Percentiles rank a stretch among this genome's conserved stretches.
phyloP scores from a whole-genome alignment of 495 filamentous ascomycete genomes.

The Neurospora sp. region DNA sequence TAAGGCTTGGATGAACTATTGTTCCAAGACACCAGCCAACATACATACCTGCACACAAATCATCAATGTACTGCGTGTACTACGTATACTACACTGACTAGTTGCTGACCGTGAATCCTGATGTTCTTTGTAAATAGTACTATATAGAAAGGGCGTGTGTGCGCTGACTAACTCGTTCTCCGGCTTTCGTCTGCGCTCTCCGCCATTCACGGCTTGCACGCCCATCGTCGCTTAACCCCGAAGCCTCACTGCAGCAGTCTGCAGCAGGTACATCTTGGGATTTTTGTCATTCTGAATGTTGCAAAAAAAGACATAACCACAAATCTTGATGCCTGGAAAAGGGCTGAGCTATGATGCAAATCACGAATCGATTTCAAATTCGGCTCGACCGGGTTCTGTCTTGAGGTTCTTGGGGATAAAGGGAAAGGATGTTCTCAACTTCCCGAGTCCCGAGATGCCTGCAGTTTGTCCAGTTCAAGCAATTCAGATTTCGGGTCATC shows the following conservation, averaged over 20 bases:
- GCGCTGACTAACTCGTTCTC: not conserved
- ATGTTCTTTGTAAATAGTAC: not conserved
- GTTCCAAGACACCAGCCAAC: not conserved
- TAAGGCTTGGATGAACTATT: not conserved
- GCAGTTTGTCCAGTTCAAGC: not conserved
- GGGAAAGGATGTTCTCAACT: not conserved
- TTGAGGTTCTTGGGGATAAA: not conserved
- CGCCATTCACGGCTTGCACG: not conserved
- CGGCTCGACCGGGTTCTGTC: not conserved
- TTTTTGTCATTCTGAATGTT: not conserved
- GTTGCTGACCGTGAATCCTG: not conserved
- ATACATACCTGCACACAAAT: not conserved
- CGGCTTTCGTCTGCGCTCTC: not conserved
- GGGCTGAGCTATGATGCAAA: not conserved
- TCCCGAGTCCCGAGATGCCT: not conserved
- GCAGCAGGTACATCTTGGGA: not conserved
- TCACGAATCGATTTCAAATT: not conserved
- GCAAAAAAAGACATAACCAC: not conserved
- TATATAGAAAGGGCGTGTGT: not conserved
- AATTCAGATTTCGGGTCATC: not conserved
- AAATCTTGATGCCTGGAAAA: not conserved
- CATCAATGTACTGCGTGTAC: not conserved
- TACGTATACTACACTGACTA: not conserved
- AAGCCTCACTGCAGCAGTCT: not conserved
- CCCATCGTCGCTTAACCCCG: not conserved